Evolutionary conservation across 2,329 filamentous ascomycete species (phyloP), one percentile per base, ranked within the genome.

Genomic region (Colletotrichum lentis): DNA sequence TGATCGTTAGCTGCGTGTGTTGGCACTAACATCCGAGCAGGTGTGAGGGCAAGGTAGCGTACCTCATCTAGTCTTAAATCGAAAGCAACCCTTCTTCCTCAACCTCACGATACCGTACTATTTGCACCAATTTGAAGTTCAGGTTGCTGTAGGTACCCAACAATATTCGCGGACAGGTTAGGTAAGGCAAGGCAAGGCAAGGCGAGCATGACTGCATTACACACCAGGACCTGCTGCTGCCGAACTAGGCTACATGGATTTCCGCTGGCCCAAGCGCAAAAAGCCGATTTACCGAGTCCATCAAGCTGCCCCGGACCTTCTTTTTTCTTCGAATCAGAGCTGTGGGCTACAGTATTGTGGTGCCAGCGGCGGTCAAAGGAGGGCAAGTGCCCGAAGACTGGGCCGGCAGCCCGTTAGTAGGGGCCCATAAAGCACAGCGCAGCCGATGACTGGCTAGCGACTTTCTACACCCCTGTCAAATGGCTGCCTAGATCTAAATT

Each of bases 281-380:
- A 22, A 68, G 65, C 62, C 65, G 55, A 68, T 55, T 68, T 68
- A 55, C 62, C 65, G 65, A 68, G 53, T n/a, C 18, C 44, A 49
- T 16, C 20, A 27, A 55, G 27, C 24, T 49, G 20, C 49, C 20
- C 56, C 4, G 63, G 35, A 41, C 20, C 64, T 64, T 64, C 50
- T 52, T 46, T 52, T 49, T 54, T 31, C 43, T 61, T 65, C 18
- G 62, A 68, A 54, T 56, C 31, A 41, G 39, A 62, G 58, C 52
- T 55, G 62, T 61, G 56, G 56, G 24, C 7, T 20, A 4, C 18
- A 43, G 20, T 12, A 44, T 3, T 31, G 16, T 46, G 44, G 44
- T 54, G 39, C 37, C 35, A 43, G 20, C 20, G 53, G 14, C n/a
- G 27, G 43, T 37, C 43, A n/a, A n/a, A 24, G 43, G n/a, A 63